A percentile compares a stretch with the other conserved stretches of the same genome.
Evolutionary conservation across 371 early-diverging fungal genomes (phyloP).

Genomic region (Apophysomyces sp.): DNA sequence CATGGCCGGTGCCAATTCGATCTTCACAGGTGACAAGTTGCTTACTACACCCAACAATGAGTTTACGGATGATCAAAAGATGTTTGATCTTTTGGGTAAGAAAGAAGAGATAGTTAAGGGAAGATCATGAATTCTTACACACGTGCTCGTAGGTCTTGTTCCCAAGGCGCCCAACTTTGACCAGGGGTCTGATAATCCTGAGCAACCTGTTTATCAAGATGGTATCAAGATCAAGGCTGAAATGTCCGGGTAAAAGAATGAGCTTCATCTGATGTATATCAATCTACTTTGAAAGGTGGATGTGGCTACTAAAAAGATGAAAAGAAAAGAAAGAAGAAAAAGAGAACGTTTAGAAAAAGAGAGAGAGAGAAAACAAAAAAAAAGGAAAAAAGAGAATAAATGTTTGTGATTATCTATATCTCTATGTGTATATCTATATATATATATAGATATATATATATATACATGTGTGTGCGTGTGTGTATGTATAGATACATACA

Average conservation of each 20-base stretch:
- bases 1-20: constrained; percentile 87
- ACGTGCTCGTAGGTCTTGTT: constrained; percentile 51
- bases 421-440: neutral
- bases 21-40: constrained; percentile 86
- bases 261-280: neutral
- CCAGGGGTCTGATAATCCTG: constrained; percentile 49
- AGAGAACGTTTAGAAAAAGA: no score
- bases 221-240: constrained; percentile 26
- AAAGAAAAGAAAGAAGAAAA: neutral
- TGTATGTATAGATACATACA: neutral
- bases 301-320: neutral
- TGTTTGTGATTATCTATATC: no score
- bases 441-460: neutral
- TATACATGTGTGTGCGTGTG: neutral
- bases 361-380: no score
- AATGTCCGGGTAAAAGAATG: constrained; percentile 6
- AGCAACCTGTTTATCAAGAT: constrained; percentile 17
- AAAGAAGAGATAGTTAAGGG: neutral
- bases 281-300: no score
- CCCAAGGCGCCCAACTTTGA: constrained; percentile 69
- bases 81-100: constrained; percentile 76
- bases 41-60: constrained; percentile 87
- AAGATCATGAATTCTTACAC: neutral
- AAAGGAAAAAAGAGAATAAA: no score
- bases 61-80: constrained; percentile 67